A percentile compares a stretch with the other conserved stretches of the same genome.
Conservation (phyloP, 1,139 yeast species). For the Suzukiozyma palmioleophila region DNA sequence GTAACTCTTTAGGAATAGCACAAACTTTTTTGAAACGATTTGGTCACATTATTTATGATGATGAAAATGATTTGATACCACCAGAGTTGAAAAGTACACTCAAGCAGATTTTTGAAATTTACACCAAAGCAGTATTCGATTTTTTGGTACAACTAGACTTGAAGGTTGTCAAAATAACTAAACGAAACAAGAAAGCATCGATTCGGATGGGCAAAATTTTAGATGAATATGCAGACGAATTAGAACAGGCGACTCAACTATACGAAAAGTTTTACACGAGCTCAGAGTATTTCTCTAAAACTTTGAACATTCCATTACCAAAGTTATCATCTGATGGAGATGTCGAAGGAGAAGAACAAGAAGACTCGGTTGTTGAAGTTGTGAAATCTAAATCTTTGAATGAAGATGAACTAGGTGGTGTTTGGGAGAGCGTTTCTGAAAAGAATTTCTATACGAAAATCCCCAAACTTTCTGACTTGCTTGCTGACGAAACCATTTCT, state of each 20-base stretch:
- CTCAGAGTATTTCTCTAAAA: slow-evolving; percentile 43
- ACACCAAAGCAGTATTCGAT: slow-evolving; percentile 42
- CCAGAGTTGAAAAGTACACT: slow-evolving; percentile 13
- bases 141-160: slow-evolving; percentile 32
- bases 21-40: slow-evolving; percentile 52
- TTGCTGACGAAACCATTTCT: slow-evolving; percentile 2
- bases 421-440: slow-evolving; percentile 70
- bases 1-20: slow-evolving; percentile 44
- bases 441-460: slow-evolving; percentile 53
- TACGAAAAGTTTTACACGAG: slow-evolving; percentile 45
- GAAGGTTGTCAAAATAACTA: slow-evolving; percentile 28
- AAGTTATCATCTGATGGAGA: slow-evolving; percentile 15
- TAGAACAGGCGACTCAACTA: slow-evolving; percentile 31
- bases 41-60: slow-evolving; percentile 16
- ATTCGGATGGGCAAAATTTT: slow-evolving; percentile 62
- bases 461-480: slow-evolving; percentile 17
- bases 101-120: slow-evolving; percentile 38
- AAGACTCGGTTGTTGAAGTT: slow-evolving; percentile 18
- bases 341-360: slow-evolving; percentile 16
- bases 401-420: slow-evolving; percentile 25
- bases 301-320: slow-evolving; percentile 31
- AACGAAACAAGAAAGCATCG: slow-evolving; percentile 49
- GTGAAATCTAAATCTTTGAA: slow-evolving; percentile 18
- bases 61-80: slow-evolving; percentile 10
- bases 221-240: slow-evolving; percentile 46